These are phyloP conservation scores for Acacia concinna DNA, from an alignment of 331 rosid species.

Conservation along the genomic window DNA sequence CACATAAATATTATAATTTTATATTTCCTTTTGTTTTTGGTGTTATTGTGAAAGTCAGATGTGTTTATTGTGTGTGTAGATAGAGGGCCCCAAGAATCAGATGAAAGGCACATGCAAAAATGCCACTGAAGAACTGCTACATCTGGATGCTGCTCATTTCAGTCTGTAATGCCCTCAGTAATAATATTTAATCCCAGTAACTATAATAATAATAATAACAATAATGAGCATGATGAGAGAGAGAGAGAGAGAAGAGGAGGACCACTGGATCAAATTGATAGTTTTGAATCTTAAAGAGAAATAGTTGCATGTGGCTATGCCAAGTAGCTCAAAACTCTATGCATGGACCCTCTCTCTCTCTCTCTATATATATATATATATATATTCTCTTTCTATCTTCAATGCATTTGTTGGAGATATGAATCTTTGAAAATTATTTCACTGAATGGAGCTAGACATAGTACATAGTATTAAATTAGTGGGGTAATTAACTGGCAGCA, in stretches of 20 bases:
- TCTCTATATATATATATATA: not conserved
- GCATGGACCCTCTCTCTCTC: constrained; percentile 40
- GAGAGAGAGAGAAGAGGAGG: constrained; percentile 25
- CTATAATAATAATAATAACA: constrained; percentile 16
- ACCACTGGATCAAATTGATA: constrained; percentile 46
- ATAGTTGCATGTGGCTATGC: constrained; percentile 64
- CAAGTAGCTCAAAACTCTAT: constrained; percentile 60
- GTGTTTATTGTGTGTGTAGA: not conserved
- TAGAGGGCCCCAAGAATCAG: constrained; percentile 26
- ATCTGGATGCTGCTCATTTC: constrained; percentile 31
- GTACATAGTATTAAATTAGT: not conserved
- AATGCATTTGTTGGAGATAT: constrained; percentile 32
- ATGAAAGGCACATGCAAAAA: constrained; percentile 50
- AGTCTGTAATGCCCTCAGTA: constrained; percentile 3
- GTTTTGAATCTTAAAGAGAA: constrained; percentile 37
- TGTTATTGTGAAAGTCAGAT: not conserved
- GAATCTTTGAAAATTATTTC: constrained; percentile 39
- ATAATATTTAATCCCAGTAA: constrained; percentile 40
- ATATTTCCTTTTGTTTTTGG: not conserved
- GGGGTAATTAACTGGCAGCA: not conserved
- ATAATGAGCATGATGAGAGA: not conserved
- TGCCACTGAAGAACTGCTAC: constrained; percentile 30
- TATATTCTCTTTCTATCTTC: not conserved
- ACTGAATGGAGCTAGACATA: constrained; percentile 1
- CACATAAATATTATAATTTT: not conserved